Conservation (phyloP, 768 basidiomycete species). For the Pleurotus giganteus region DNA sequence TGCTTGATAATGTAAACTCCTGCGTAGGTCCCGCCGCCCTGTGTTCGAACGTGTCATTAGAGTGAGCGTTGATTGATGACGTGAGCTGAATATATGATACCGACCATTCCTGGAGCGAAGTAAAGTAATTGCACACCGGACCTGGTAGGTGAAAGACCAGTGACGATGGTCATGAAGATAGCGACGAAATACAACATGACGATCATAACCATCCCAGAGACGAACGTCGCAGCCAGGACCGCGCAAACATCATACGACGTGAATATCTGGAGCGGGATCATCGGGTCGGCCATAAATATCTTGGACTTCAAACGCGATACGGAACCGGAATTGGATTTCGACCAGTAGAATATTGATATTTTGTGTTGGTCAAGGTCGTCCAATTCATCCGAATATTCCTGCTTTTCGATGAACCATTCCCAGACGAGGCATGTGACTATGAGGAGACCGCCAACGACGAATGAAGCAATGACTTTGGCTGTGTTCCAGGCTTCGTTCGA, state of each 20-base stretch:
- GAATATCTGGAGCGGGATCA: slow-evolving; percentile 47
- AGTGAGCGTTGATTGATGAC: background rate
- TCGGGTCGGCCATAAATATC: slow-evolving; percentile 32
- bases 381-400: slow-evolving; percentile 9
- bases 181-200: slow-evolving; percentile 56
- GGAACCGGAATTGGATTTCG: too few relatives aligned
- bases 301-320: background rate
- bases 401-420: slow-evolving; percentile 39
- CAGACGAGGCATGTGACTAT: slow-evolving; percentile 38
- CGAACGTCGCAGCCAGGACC: slow-evolving; percentile 34
- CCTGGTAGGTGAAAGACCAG: slow-evolving; percentile 33
- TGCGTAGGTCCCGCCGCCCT: slow-evolving; percentile 37
- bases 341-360: too few relatives aligned
- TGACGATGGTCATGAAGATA: slow-evolving; percentile 49
- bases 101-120: slow-evolving; percentile 47
- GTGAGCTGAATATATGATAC: too few relatives aligned
- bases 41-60: background rate
- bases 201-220: slow-evolving; percentile 46
- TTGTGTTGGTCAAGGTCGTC: too few relatives aligned
- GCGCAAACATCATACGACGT: slow-evolving; percentile 37
- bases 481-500: slow-evolving; percentile 39
- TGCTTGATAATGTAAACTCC: slow-evolving; percentile 32
- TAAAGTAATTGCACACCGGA: slow-evolving; percentile 50
- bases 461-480: slow-evolving; percentile 43
- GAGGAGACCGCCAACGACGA: slow-evolving; percentile 42